Evolutionary conservation across 1,139 yeast species (phyloP), one percentile per base, ranked within the genome.

Genomic region (Pichia sp.): DNA sequence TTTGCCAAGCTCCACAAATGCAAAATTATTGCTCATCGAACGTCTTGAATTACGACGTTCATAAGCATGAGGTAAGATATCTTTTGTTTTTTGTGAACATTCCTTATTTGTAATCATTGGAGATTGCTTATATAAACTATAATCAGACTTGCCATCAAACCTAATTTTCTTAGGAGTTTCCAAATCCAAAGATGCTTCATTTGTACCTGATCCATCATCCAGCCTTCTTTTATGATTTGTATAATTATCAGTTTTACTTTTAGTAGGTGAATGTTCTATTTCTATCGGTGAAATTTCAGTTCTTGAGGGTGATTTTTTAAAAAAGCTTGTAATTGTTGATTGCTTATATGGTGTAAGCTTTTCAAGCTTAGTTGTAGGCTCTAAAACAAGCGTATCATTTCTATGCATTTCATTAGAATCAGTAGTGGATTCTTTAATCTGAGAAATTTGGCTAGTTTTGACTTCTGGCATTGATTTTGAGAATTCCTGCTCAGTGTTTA

Each of bases 1-100:
- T 15, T 44, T 27, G 27, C 50, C 52, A 12, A 55, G 45, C 26
- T 55, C 58, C 39, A 55, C 41, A 12, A 39, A 34, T 5, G 37
- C 7, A 3, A 22, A 18, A 13, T 24, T 22, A 1, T 16, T 15
- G 5, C 40, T n/a, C 4, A 32, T 32, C 7, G 22, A 16, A 9
- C 39, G 39, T 27, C 53, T 44, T 4, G 48, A 44, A 24, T 48
- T 42, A 26, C 48, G 47, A 11, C 35, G 44, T 22, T 22, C 38
- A 3, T 24, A 25, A 16, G 9, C 36, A 18, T 18, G 16, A 11
- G 22, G 18, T 9, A 32, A 18, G 8, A 6, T 2, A 32, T 32
- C 22, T 7, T 32, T 18, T 11, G 36, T 11, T 16, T 16, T 16
- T 2, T 8, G 2, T 4, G 13, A 3, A 16, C 5, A 9, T 32